Conservation (phyloP, 176 grass and related monocot genomes). For the Canna indica region DNA sequence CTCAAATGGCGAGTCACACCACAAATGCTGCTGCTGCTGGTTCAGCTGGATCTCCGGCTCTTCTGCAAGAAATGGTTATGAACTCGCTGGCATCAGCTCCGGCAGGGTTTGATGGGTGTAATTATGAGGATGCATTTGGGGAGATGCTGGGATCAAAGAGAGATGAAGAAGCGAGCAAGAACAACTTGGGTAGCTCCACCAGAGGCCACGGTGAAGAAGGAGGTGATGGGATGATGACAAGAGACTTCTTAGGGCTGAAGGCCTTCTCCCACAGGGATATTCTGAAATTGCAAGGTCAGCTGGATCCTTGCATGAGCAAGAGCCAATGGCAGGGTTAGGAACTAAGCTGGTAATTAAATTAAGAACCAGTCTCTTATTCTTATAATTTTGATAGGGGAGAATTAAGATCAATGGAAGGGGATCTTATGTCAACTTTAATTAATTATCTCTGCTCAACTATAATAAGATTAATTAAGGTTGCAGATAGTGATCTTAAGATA, state of each 20-base stretch:
- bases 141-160: slow-evolving; percentile 14
- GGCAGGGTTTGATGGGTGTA: slow-evolving; percentile 4
- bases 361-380: no score
- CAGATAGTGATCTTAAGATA: no score
- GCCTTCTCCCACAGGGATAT: slow-evolving; percentile 81
- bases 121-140: background rate
- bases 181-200: slow-evolving; percentile 1
- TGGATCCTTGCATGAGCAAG: slow-evolving; percentile 55
- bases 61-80: slow-evolving; percentile 33
- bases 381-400: slow-evolving; percentile 33
- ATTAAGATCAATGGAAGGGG: no score
- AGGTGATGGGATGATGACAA: slow-evolving; percentile 27
- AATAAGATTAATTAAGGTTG: no score
- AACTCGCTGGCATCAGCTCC: slow-evolving; percentile 1
- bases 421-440: no score
- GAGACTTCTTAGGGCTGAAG: slow-evolving; percentile 78
- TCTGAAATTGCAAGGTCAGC: slow-evolving; percentile 56
- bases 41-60: slow-evolving; percentile 19
- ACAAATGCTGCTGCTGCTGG: background rate
- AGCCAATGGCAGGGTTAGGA: no score
- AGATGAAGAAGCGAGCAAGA: background rate
- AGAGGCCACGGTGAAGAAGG: slow-evolving; percentile 30
- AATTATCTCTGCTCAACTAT: no score
- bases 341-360: no score
- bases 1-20: slow-evolving; percentile 59